Conservation (phyloP, 169 alveolate genomes). For the Perkinsus olseni region DNA sequence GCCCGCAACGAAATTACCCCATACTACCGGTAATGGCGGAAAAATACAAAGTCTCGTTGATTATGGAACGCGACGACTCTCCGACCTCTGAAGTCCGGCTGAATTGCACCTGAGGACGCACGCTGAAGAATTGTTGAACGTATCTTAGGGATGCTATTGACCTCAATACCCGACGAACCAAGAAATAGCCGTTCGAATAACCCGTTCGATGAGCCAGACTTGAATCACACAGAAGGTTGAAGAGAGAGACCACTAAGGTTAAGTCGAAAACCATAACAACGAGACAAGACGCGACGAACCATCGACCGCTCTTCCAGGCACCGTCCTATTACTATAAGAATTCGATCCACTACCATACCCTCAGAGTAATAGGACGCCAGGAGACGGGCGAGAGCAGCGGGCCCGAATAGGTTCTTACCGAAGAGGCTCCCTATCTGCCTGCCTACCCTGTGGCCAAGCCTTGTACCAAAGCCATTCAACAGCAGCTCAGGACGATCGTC, state of each 20-base stretch:
- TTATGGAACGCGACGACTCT: slow-evolving; percentile 94
- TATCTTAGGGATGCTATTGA: not conserved
- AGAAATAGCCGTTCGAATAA: not conserved
- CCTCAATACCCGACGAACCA: not conserved
- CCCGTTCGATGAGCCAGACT: not conserved
- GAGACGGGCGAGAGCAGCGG: too few relatives aligned
- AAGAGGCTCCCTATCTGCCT: slow-evolving; percentile 91
- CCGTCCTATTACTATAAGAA: not conserved
- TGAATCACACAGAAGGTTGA: not conserved
- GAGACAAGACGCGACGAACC: too few relatives aligned
- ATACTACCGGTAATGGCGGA: slow-evolving; percentile 92
- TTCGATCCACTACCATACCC: not conserved
- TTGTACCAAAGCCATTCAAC: slow-evolving; percentile 89
- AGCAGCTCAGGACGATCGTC: slow-evolving; percentile 83
- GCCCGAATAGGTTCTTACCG: too few relatives aligned
- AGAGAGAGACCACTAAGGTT: too few relatives aligned
- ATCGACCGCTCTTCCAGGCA: too few relatives aligned
- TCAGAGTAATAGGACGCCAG: not conserved
- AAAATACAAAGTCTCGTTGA: slow-evolving; percentile 96
- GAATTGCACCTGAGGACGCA: slow-evolving; percentile 27
- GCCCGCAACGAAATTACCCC: not conserved
- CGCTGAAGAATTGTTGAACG: not conserved
- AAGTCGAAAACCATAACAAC: too few relatives aligned
- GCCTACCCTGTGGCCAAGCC: slow-evolving; percentile 93
- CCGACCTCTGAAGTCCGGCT: slow-evolving; percentile 91